phyloP scores from a whole-genome alignment of 2,329 filamentous ascomycete species.

The Blumeria hordei region DNA sequence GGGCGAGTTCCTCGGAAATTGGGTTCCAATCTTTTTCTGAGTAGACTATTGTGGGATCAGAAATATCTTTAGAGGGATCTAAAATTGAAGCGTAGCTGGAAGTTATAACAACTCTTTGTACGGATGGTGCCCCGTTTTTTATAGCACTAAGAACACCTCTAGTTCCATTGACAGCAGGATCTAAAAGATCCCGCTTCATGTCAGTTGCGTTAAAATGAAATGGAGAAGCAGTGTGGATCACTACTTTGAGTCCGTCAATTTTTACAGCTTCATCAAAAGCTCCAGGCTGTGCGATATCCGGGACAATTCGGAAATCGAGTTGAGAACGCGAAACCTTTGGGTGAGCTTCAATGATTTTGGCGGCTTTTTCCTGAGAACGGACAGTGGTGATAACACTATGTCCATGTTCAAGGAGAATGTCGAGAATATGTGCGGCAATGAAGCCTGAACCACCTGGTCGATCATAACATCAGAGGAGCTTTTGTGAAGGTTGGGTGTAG shows the following conservation, averaged over 20 bases:
- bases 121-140: conserved; percentile 17
- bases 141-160: conserved; percentile 22
- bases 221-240: conserved; percentile 41
- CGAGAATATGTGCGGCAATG: conserved; percentile 25
- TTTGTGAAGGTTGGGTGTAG: neutral
- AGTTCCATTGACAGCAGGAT: conserved; percentile 28
- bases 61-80: conserved; percentile 14
- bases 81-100: conserved; percentile 38
- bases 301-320: conserved; percentile 30
- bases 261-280: conserved; percentile 34
- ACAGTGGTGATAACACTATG: conserved; percentile 20
- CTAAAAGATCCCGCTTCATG: conserved; percentile 18
- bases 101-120: conserved; percentile 23
- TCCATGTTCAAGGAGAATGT: conserved; percentile 16
- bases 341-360: conserved; percentile 17
- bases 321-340: conserved; percentile 4
- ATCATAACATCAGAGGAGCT: neutral
- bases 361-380: conserved; percentile 21
- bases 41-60: conserved; percentile 16
- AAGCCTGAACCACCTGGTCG: conserved; percentile 20
- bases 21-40: conserved; percentile 28
- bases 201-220: conserved; percentile 14
- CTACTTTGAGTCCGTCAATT: conserved; percentile 35
- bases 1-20: conserved; percentile 20
- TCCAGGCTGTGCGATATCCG: conserved; percentile 41